phyloP scores from a whole-genome alignment of 164 flowering plant species.

The Stephania cephalantha region DNA sequence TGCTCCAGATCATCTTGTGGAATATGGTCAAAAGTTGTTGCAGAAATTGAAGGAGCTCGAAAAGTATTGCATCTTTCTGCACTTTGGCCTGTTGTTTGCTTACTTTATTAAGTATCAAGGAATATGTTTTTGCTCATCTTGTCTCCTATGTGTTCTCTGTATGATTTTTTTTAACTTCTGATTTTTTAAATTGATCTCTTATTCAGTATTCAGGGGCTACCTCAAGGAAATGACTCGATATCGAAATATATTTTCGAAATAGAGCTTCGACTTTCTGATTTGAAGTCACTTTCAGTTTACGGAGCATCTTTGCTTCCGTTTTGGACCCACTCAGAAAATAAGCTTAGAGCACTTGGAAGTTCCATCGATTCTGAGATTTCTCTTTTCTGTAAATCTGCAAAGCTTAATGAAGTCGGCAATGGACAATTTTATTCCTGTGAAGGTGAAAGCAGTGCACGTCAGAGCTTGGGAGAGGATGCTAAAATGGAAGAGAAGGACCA shows the following conservation, averaged over 20 bases:
- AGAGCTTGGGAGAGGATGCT: slow-evolving; percentile 18
- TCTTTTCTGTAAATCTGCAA: slow-evolving; percentile 23
- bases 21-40: slow-evolving; percentile 46
- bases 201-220: slow-evolving; percentile 31
- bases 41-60: slow-evolving; percentile 51
- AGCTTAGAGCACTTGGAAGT: slow-evolving; percentile 49
- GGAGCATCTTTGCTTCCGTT: slow-evolving; percentile 71
- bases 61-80: slow-evolving; percentile 32
- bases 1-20: slow-evolving; percentile 37
- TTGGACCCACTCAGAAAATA: slow-evolving; percentile 70
- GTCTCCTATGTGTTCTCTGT: not conserved
- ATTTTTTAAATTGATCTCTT: slow-evolving; percentile 9
- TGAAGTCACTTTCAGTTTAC: slow-evolving; percentile 51
- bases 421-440: slow-evolving; percentile 2
- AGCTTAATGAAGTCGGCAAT: slow-evolving; percentile 20
- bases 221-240: slow-evolving; percentile 31
- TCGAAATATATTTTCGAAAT: slow-evolving; percentile 52
- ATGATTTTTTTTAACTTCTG: not conserved
- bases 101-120: not conserved
- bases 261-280: slow-evolving; percentile 72
- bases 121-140: not conserved
- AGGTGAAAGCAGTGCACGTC: slow-evolving; percentile 19
- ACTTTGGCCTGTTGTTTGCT: not conserved
- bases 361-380: slow-evolving; percentile 34
- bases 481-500: slow-evolving; percentile 18